Evolutionary conservation across 345 rosid genomes (phyloP), one percentile per base, ranked within the genome.

Genomic region (Lumnitzera racemosa): DNA sequence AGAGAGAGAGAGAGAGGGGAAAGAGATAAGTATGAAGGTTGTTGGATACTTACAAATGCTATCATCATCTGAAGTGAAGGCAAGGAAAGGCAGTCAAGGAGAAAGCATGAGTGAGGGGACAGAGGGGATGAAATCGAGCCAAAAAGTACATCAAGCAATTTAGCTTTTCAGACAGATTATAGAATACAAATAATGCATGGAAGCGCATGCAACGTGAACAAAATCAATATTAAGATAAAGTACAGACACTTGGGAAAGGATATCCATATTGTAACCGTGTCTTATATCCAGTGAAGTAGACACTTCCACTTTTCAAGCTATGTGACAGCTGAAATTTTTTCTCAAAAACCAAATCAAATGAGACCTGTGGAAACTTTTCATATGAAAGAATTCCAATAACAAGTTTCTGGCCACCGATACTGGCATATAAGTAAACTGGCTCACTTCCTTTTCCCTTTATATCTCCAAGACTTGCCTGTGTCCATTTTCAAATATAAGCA

Each of bases 401-500:
- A 71, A 80, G 74, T 74, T 83, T 86, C 53, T 76, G 61, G 43
- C 58, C 81, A 20, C 57, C 80, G 58, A 72, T 36, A 27, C 66
- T 78, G 54, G 81, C 60, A 70, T 51, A 73, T 46, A 88, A 20
- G 41, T 15, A 46, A 24, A 80, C 70, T 5, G 74, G 49, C 17
- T 72, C 86, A 8, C 51, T 81, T 51, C 64, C 80, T 64, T 70
- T 74, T 49, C 72, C 76, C 73, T 77, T 82, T 16, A 46, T 65
- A 80, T 85, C 83, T 11, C 86, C 96, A 7, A 90, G 78, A 9
- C 81, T 72, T 67, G 59, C 82, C 97, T 90, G 72, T n/a, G 7
- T 36, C 43, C 43, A 36, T 36, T 36, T 36, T 7, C 43, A 36
- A 11, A 53, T 2, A 24, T 20, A 70, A 13, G 10, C 25, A 27